Evolutionary conservation across 2,329 filamentous ascomycete species (phyloP), one percentile per base, ranked within the genome.

Genomic region (Colletotrichum sojae): DNA sequence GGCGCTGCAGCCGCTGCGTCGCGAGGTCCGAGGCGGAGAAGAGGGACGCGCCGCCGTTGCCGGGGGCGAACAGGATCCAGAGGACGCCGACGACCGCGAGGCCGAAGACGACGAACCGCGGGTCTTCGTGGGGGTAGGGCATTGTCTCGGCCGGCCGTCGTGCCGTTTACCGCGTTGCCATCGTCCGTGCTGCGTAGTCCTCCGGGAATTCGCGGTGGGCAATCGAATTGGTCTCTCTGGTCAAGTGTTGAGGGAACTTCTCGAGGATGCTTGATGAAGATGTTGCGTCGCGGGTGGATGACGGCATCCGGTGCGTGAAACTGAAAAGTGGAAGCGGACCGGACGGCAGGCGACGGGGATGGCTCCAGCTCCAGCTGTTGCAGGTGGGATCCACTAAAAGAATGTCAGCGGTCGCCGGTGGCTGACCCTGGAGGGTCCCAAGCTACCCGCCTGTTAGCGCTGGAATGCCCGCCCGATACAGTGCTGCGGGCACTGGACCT

Each of bases 1-100:
- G 87, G 46, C 83, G 83, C n/a, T 78, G 78, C 16, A 90, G 80
- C 12, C 87, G 85, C 62, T 83, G 63, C 15, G 59, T 67, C 9
- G 67, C 67, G 45, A 70, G 67, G 27, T 70, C 67, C 48, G 67
- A 79, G 48, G 79, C 78, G 27, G 82, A 78, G 39, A 83, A 75
- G 31, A 82, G 79, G 16, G 83, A 84, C 2, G 62, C 62, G 56
- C 67, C 67, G 52, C 64, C 67, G 31, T 58, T 68, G 40, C 57
- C 57, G 6, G 63, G 56, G 12, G 79, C 80, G 20, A 81, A 77
- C 69, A 82, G 78, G 56, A 85, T 73, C 83, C 83, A 85, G 73
- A 85, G 77, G 60, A 84, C 73, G 45, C 83, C 71, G 72, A 84
- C 73, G 73, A 85, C 76, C 59, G 85, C 73, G 61, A 76, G 67